These are phyloP conservation scores for Isabelozyma pseudorhagii DNA, from an alignment of 805 yeast species.

Conservation along the genomic window DNA sequence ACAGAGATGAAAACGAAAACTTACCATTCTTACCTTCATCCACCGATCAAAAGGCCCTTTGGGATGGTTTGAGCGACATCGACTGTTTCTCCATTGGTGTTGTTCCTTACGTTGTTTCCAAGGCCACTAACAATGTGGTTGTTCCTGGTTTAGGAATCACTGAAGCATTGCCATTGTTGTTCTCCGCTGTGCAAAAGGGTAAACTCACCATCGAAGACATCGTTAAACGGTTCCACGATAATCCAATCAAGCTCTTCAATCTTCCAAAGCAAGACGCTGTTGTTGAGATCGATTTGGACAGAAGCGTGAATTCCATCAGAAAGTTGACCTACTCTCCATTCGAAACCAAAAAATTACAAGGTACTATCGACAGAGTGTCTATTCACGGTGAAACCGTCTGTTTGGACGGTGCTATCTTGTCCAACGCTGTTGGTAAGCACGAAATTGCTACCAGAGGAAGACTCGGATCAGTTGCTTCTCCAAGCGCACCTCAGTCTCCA, in stretches of 20 bases:
- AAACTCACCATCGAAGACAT: conserved; percentile 72
- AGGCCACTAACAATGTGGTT: conserved; percentile 56
- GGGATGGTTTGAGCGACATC: conserved; percentile 69
- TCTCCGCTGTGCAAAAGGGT: conserved; percentile 75
- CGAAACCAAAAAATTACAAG: conserved; percentile 47
- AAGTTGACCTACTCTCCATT: conserved; percentile 23
- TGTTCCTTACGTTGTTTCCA: conserved; percentile 70
- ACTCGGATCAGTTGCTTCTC: conserved; percentile 30
- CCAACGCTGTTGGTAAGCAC: conserved; percentile 57
- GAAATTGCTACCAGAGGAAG: conserved; percentile 45
- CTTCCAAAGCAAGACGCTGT: conserved; percentile 75
- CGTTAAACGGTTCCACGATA: conserved; percentile 67
- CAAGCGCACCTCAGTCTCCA: conserved; percentile 38
- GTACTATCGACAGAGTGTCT: conserved; percentile 87
- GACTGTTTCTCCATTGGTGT: conserved; percentile 88
- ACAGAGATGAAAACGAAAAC: conserved; percentile 68
- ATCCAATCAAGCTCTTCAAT: conserved; percentile 79
- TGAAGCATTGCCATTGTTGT: conserved; percentile 78
- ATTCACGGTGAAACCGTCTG: conserved; percentile 76
- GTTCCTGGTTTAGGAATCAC: conserved; percentile 74
- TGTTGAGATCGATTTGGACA: conserved; percentile 82
- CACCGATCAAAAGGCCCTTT: conserved; percentile 77
- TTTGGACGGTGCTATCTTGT: conserved; percentile 74
- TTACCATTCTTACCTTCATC: conserved; percentile 73
- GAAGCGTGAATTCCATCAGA: conserved; percentile 43